Evolutionary conservation across 169 alveolate species (phyloP).

Genomic region (Plasmodium blacklocki): DNA sequence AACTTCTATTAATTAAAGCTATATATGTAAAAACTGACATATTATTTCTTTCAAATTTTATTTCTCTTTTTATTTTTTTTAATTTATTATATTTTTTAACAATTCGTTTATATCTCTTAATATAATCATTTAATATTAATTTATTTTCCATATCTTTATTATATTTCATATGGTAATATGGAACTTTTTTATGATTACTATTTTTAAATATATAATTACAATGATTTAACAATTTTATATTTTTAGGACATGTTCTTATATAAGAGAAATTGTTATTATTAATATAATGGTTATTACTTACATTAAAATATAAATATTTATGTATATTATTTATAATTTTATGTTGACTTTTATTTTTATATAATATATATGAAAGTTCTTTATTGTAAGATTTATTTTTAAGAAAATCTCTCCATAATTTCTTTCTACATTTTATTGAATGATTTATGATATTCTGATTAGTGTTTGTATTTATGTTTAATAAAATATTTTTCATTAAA

Average conservation of each 20-base stretch:
- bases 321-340: too few relatives aligned
- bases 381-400: too few relatives aligned
- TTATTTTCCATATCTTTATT: neutral
- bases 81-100: conserved; percentile 34
- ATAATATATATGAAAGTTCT: too few relatives aligned
- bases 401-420: too few relatives aligned
- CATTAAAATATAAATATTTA: too few relatives aligned
- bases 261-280: neutral
- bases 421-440: too few relatives aligned
- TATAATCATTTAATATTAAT: neutral
- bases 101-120: neutral
- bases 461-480: neutral
- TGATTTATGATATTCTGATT: neutral
- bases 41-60: conserved; percentile 41
- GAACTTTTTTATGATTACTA: neutral
- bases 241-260: neutral
- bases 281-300: neutral
- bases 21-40: conserved; percentile 30
- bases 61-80: conserved; percentile 36
- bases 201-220: neutral
- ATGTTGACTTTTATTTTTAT: too few relatives aligned
- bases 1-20: conserved; percentile 22
- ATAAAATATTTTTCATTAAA: neutral
- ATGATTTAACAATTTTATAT: neutral
- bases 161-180: neutral